Evolutionary conservation across 1,284 basidiomycete species (phyloP).

Genomic region (Ustilago shanxiensis): DNA sequence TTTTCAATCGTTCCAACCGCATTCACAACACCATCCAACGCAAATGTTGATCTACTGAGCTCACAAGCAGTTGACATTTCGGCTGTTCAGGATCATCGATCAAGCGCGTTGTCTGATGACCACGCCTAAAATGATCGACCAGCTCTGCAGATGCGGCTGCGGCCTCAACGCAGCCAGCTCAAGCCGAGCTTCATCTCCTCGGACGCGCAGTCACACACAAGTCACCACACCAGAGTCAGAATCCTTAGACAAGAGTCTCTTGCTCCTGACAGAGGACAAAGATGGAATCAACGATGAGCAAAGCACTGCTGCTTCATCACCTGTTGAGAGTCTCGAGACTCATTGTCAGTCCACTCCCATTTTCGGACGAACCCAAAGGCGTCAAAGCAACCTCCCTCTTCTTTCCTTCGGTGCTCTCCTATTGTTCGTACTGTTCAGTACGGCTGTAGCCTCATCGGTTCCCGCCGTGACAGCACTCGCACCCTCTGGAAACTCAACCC

Average conservation of each 20-base stretch:
- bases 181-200: constrained; percentile 10
- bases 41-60: constrained; percentile 5
- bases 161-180: constrained; percentile 35
- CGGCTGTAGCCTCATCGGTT: neutral
- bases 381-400: neutral
- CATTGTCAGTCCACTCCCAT: neutral
- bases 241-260: neutral
- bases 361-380: neutral
- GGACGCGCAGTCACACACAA: neutral
- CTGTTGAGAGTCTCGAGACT: neutral
- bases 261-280: neutral
- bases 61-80: neutral
- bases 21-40: neutral
- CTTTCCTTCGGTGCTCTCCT: constrained; percentile 8
- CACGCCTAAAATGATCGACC: constrained; percentile 19
- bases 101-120: neutral
- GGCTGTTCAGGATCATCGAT: constrained; percentile 6
- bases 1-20: neutral
- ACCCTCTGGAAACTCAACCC: neutral
- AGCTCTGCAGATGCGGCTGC: constrained; percentile 30
- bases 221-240: neutral
- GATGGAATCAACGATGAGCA: neutral
- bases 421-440: constrained; percentile 9
- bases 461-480: constrained; percentile 14
- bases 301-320: neutral